Percentiles rank a stretch among this genome's conserved stretches.
Conservation (phyloP, 2,329 filamentous ascomycete species). For the Verticillium albo-atrum region DNA sequence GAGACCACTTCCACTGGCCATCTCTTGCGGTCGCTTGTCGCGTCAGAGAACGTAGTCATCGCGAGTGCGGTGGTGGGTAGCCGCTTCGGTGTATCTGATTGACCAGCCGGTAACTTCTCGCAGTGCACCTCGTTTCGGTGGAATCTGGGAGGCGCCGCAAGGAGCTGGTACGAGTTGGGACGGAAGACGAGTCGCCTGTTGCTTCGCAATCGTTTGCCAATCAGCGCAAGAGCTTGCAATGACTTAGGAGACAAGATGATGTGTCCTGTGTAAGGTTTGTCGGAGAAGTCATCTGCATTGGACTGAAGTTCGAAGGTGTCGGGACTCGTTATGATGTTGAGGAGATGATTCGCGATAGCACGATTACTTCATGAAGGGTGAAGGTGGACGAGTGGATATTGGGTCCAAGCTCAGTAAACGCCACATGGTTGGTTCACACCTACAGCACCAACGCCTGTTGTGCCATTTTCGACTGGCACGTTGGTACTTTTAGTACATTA, state of each 20-base stretch:
- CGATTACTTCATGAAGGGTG: too few relatives aligned
- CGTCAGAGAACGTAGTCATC: not conserved
- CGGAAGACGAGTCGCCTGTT: too few relatives aligned
- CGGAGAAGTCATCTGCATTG: not conserved
- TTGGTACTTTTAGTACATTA: not conserved
- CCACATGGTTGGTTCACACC: not conserved
- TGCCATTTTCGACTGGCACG: not conserved
- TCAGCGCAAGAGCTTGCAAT: too few relatives aligned
- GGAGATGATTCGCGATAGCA: not conserved
- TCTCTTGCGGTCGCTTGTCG: not conserved
- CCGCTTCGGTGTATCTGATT: not conserved
- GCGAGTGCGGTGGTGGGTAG: not conserved
- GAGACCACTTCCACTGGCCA: too few relatives aligned
- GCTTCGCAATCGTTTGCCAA: too few relatives aligned
- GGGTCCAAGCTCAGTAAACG: not conserved
- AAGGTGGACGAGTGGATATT: not conserved
- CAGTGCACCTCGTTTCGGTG: too few relatives aligned
- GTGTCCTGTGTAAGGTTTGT: too few relatives aligned
- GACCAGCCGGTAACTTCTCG: not conserved
- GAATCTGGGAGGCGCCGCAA: too few relatives aligned
- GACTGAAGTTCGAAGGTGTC: not conserved
- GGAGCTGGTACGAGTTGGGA: too few relatives aligned
- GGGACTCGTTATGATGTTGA: not conserved
- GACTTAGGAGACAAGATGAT: too few relatives aligned
- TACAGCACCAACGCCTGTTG: not conserved